These are phyloP conservation scores for Allium sativum DNA, from an alignment of 106 monocot species.

Conservation along the genomic window DNA sequence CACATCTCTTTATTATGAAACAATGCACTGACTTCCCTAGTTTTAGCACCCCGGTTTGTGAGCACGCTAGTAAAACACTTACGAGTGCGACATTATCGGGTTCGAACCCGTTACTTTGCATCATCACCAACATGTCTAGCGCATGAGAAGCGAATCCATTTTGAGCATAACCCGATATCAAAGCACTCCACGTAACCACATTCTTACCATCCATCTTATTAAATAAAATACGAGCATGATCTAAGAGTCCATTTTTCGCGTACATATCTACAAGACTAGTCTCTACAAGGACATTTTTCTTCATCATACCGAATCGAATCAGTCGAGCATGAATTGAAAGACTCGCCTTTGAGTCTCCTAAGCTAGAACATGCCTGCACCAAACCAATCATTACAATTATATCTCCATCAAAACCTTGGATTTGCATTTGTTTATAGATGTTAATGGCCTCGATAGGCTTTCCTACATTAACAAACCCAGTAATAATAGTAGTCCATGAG, in stretches of 20 bases:
- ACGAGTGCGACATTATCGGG: conserved; percentile 66
- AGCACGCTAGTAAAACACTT: conserved; percentile 48
- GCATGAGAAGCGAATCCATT: conserved; percentile 47
- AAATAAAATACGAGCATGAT: conserved; percentile 23
- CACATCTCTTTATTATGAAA: conserved; percentile 35
- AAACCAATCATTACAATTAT: conserved; percentile 51
- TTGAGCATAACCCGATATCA: conserved; percentile 59
- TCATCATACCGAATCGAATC: conserved; percentile 32
- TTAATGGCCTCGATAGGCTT: conserved; percentile 30
- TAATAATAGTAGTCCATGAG: conserved; percentile 74
- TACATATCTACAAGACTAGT: conserved; percentile 68
- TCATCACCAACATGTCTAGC: conserved; percentile 31
- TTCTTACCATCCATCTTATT: conserved; percentile 43
- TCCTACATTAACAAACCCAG: conserved; percentile 26
- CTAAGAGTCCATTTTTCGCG: conserved; percentile 40
- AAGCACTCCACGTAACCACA: conserved; percentile 61
- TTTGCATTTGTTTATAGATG: conserved; percentile 32
- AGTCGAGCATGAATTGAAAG: conserved; percentile 46
- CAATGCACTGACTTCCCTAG: conserved; percentile 67
- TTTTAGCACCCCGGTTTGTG: conserved; percentile 50
- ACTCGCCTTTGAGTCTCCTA: conserved; percentile 28
- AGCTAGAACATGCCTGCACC: conserved; percentile 36
- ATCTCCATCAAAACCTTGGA: conserved; percentile 48
- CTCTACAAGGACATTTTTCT: conserved; percentile 38
- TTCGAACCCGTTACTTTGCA: conserved; percentile 37